Evolutionary conservation across 371 early-diverging fungal genomes (phyloP), one percentile per base, ranked within the genome.

Genomic region (Synchytrium microbalum): DNA sequence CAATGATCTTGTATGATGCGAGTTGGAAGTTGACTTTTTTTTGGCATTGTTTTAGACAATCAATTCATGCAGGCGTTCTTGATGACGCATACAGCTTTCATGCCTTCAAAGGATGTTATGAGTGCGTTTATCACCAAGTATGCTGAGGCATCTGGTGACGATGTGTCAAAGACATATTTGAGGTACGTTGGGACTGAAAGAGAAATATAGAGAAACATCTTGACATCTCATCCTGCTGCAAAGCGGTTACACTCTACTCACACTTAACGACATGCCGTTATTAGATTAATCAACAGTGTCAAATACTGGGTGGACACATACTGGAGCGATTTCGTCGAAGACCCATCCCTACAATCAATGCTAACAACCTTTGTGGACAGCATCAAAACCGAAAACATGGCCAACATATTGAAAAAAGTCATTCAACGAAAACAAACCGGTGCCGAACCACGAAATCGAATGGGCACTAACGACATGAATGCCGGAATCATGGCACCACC

Each of bases 261-360:
- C n/a, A n/a, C n/a, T n/a, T n/a, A n/a, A n/a, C n/a, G n/a, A n/a
- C n/a, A n/a, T n/a, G n/a, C n/a, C 46, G 19, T 28, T 29, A 30
- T 23, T 67, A 33, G 77, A 60, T 66, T 73, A 55, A 65, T 75
- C 1, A 76, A 81, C 61, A 65, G 69, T 27, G 30, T 80, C 1
- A 77, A 77, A 60, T 72, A 68, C 55, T 83, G 83, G 83, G 64
- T 80, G 3, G 80, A 83, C 58, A 66, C 75, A 30, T 78, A 77
- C 67, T 83, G 81, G 80, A 52, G 38, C n/a, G 83, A 82, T 60
- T 82, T 82, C 63, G 69, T 68, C 32, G 72, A 70, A 3, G 69
- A 75, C 58, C 61, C 67, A 30, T 58, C 53, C 0, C 60, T 79
- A 27, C 68, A 72, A 55, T 60, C 65, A 3, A 62, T 58, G 23